phyloP scores from a whole-genome alignment of 805 yeast genomes.

The Phaffomyces thermotolerans region DNA sequence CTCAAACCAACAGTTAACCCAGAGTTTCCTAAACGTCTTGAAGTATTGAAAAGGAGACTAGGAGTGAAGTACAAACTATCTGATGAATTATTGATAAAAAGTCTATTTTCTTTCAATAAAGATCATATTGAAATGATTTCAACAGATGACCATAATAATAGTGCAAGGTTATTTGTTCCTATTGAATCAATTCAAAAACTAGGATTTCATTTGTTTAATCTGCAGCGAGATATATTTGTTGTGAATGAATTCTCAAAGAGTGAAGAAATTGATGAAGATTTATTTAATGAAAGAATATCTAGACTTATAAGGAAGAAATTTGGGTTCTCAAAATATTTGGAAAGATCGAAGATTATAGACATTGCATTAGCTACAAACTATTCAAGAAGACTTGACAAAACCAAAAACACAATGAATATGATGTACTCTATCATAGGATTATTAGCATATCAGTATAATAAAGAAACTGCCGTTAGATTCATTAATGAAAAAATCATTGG shows the following conservation, averaged over 20 bases:
- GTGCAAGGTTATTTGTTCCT: background rate
- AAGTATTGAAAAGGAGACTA: background rate
- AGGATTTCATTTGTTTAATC: slow-evolving; percentile 7
- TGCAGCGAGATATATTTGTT: slow-evolving; percentile 9
- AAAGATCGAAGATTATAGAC: background rate
- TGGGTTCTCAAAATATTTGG: background rate
- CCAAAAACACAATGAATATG: slow-evolving; percentile 3
- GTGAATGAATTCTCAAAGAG: slow-evolving; percentile 4
- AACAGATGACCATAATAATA: background rate
- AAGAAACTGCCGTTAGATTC: slow-evolving; percentile 13
- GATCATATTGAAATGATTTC: slow-evolving; percentile 3
- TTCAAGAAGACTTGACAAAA: background rate
- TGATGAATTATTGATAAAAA: slow-evolving; percentile 10
- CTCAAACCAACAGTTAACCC: background rate
- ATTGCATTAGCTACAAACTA: slow-evolving; percentile 1
- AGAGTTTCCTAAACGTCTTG: background rate
- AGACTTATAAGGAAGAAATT: background rate
- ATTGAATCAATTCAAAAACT: slow-evolving; percentile 5
- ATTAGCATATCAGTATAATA: slow-evolving; percentile 15
- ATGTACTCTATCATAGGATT: slow-evolving; percentile 23
- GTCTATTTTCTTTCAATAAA: slow-evolving; percentile 7
- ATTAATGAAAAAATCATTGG: slow-evolving; percentile 14
- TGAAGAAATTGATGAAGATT: background rate
- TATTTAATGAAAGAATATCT: background rate
- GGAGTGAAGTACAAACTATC: slow-evolving; percentile 4